Base-by-base conservation (phyloP, 768 basidiomycete species). In the Mycena vitilis region DNA sequence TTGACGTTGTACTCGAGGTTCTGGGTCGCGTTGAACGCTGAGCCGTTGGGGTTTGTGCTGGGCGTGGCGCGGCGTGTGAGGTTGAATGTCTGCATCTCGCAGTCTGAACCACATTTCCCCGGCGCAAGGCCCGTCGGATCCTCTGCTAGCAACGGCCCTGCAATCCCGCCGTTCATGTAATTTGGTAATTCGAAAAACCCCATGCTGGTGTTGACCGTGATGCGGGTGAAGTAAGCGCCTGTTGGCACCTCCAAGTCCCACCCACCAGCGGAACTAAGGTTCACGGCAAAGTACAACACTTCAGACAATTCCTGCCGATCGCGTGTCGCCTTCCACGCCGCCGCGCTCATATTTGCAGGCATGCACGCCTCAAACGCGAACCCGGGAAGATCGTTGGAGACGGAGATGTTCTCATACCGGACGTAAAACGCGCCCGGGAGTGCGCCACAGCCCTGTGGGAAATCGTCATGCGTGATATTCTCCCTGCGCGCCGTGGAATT, bases 401-500 rank as follows among this genome's bases (percentile, higher is more conserved):
- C 12, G 38, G 66, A 54, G 34, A 53, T 16, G 60, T 48, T 61
- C 52, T 48, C 66, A 45, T 67, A 67, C 18, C 53, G 36, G 53
- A 67, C 51, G 25, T 52, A 52, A 13, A 52, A 52, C 15, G 51
- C 30, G 51, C 42, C 53, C 18, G 60, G 59, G 42, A 61, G 58
- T 23, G 45, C 13, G 59, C 47, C 60, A 48, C 66, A 67, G 58
- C 42, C 51, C 34, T 20, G 23, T 23, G 66, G 66, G 52, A 67
- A 67, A 20, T 54, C 66, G 49, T 44, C 60, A 34, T 40, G 23
- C 23, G 66, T 67, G 60, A 67, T 67, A 44, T 61, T 67, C 60
- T 67, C 66, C 22, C 51, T 47, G 48, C 51, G 66, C 34, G 66
- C 66, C 52, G 60, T 67, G 25, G 66, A 67, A 51, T 67, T 67